These are phyloP conservation scores for Suillus occidentalis DNA, from an alignment of 768 basidiomycete genomes.

Conservation along the genomic window DNA sequence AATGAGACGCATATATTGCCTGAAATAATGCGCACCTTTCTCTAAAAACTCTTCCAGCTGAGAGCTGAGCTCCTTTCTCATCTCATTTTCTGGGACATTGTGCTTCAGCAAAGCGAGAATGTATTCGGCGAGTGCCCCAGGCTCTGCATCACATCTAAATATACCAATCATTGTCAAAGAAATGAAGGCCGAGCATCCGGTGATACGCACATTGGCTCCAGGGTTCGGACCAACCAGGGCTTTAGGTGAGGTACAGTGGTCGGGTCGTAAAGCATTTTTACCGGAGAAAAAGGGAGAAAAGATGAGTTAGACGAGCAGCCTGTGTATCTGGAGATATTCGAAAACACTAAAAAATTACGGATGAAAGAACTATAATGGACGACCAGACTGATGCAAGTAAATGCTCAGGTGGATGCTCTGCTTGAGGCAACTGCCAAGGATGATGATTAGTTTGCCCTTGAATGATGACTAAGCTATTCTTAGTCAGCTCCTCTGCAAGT, in stretches of 20 bases:
- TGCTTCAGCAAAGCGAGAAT: slow-evolving; percentile 92
- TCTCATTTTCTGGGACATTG: slow-evolving; percentile 78
- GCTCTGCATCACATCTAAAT: slow-evolving; percentile 92
- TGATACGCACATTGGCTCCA: slow-evolving; percentile 83
- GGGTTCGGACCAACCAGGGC: slow-evolving; percentile 83
- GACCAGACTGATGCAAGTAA: not conserved
- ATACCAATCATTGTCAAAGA: slow-evolving; percentile 5
- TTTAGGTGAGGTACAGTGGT: slow-evolving; percentile 68
- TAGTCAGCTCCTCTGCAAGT: not conserved
- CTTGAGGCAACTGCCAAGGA: slow-evolving; percentile 1
- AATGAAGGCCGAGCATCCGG: slow-evolving; percentile 5
- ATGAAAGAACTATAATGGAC: not conserved
- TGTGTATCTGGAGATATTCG: not conserved
- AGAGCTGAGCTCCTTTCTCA: slow-evolving; percentile 71
- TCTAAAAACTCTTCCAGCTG: slow-evolving; percentile 94
- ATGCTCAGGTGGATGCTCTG: slow-evolving; percentile 6
- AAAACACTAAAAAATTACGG: not conserved
- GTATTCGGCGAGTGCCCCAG: slow-evolving; percentile 90
- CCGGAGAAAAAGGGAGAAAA: slow-evolving; percentile 7
- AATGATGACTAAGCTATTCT: slow-evolving; percentile 3
- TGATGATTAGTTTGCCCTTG: slow-evolving; percentile 2
- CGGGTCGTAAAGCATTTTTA: slow-evolving; percentile 65
- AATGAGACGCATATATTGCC: slow-evolving; percentile 2
- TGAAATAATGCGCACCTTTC: slow-evolving; percentile 54
- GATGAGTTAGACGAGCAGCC: slow-evolving; percentile 10